Evolutionary conservation across 2,329 filamentous ascomycete genomes (phyloP).

Genomic region (Ascochyta clinopodiicola): DNA sequence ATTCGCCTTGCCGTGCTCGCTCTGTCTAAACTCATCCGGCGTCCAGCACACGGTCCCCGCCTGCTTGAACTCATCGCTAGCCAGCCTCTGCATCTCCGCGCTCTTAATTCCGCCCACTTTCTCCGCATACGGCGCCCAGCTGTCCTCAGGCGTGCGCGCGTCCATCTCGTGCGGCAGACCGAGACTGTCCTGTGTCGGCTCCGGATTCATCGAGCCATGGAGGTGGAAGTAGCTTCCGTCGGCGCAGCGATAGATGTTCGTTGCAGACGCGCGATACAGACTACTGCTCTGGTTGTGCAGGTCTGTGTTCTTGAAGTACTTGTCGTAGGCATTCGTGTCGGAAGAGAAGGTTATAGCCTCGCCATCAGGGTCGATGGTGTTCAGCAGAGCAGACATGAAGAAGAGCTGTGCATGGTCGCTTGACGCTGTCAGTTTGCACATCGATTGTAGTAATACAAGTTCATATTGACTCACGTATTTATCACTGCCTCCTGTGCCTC

Average conservation of each 20-base stretch:
- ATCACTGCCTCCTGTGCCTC: constrained; percentile 53
- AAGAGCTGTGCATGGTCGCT: constrained; percentile 55
- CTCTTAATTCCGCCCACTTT: constrained; percentile 46
- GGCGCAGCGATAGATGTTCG: constrained; percentile 57
- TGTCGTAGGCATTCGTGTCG: constrained; percentile 22
- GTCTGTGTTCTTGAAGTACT: constrained; percentile 38
- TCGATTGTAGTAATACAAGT: no score
- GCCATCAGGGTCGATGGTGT: constrained; percentile 44
- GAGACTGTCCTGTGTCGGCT: constrained; percentile 50
- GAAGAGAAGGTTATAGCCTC: constrained; percentile 26
- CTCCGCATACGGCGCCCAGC: constrained; percentile 43
- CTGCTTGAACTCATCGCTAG: constrained; percentile 49
- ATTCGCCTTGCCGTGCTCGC: constrained; percentile 53
- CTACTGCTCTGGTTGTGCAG: constrained; percentile 26
- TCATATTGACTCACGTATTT: constrained; percentile 50
- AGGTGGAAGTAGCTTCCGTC: constrained; percentile 57
- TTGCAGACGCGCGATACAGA: constrained; percentile 43
- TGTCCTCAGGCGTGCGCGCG: constrained; percentile 34
- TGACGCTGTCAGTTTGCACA: background rate
- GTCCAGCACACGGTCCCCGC: constrained; percentile 51
- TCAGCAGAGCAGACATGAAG: constrained; percentile 51
- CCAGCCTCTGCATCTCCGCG: constrained; percentile 43
- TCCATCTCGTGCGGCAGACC: constrained; percentile 44
- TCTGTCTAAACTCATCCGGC: constrained; percentile 47
- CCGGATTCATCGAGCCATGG: constrained; percentile 57